These are phyloP conservation scores for Candida albicans DNA, from an alignment of 1,139 yeast genomes.

Conservation along the genomic window DNA sequence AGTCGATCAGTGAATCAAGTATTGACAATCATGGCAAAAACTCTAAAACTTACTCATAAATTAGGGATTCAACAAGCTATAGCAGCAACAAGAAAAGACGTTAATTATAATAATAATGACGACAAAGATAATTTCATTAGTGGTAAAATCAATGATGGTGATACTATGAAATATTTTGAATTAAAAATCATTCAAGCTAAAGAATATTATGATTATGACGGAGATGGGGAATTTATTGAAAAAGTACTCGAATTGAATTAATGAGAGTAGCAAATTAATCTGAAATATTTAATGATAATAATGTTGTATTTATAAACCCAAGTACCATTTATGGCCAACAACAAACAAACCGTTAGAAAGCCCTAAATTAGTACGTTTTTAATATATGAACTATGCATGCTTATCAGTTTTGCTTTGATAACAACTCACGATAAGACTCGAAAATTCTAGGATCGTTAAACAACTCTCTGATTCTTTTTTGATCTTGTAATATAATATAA, in stretches of 20 bases:
- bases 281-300: too few relatives aligned
- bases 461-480: too few relatives aligned
- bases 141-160: slow-evolving; percentile 38
- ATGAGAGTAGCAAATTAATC: slow-evolving; percentile 10
- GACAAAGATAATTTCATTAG: slow-evolving; percentile 10
- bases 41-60: slow-evolving; percentile 42
- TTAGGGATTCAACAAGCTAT: slow-evolving; percentile 19
- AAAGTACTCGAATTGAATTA: slow-evolving; percentile 6
- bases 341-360: too few relatives aligned
- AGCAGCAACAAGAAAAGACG: slow-evolving; percentile 8
- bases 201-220: slow-evolving; percentile 27
- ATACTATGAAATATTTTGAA: slow-evolving; percentile 43
- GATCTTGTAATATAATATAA: too few relatives aligned
- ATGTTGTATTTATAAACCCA: too few relatives aligned
- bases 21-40: slow-evolving; percentile 48
- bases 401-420: too few relatives aligned
- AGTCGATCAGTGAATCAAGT: slow-evolving; percentile 47
- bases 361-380: too few relatives aligned
- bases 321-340: too few relatives aligned
- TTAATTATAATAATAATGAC: slow-evolving; percentile 5
- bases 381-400: too few relatives aligned
- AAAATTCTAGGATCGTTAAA: too few relatives aligned
- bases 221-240: slow-evolving; percentile 22
- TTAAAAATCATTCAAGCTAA: slow-evolving; percentile 39
- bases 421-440: too few relatives aligned